These are phyloP conservation scores for Citrus sinensis DNA, from an alignment of 345 rosid genomes.

Conservation along the genomic window DNA sequence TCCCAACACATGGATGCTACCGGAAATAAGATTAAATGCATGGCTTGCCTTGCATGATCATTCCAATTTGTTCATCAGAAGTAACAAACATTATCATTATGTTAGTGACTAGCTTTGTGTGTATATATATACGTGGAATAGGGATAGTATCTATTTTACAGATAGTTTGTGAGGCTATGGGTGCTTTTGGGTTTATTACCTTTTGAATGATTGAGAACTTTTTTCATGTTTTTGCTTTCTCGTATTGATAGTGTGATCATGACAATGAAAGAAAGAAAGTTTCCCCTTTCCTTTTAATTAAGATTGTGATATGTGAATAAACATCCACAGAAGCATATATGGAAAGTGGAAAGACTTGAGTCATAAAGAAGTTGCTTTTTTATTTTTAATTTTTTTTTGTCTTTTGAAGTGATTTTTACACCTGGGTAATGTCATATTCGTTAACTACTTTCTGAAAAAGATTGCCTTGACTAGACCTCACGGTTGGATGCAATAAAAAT, in stretches of 20 bases:
- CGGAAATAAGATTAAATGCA: not conserved
- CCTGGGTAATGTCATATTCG: not conserved
- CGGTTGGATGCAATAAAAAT: not conserved
- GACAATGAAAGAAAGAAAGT: not conserved
- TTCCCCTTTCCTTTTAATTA: not conserved
- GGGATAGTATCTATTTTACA: no score
- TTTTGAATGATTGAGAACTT: slow-evolving; percentile 8
- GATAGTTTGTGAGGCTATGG: not conserved
- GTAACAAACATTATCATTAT: not conserved
- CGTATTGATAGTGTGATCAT: not conserved
- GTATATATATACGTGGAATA: no score
- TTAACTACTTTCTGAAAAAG: not conserved
- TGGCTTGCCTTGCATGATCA: not conserved
- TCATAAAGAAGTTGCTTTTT: not conserved
- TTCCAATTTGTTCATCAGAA: not conserved
- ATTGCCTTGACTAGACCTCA: not conserved
- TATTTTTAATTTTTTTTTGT: no score
- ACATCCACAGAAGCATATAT: not conserved
- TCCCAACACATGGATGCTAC: not conserved
- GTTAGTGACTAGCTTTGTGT: not conserved
- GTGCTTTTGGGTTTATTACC: not conserved
- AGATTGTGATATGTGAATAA: not conserved
- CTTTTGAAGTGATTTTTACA: not conserved
- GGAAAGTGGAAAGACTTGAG: not conserved
- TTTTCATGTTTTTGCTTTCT: not conserved